phyloP scores from a whole-genome alignment of 352 stramenopile genomes.

The Saprolegnia parasitica region DNA sequence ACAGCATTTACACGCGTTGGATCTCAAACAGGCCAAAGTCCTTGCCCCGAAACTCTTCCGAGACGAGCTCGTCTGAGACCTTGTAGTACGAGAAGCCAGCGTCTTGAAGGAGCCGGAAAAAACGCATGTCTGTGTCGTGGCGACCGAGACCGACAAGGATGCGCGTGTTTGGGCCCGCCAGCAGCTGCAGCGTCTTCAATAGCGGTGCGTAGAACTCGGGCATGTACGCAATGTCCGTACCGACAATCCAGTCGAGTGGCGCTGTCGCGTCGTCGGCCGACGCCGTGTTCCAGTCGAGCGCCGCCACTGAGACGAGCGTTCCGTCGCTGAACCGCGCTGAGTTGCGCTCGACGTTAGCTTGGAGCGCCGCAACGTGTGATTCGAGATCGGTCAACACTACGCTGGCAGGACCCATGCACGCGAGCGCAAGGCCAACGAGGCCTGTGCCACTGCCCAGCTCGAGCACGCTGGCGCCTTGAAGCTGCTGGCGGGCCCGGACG shows the following conservation, averaged over 20 bases:
- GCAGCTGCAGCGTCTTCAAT: conserved; percentile 49
- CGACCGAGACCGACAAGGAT: conserved; percentile 74
- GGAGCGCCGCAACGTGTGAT: conserved; percentile 51
- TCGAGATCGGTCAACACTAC: conserved; percentile 67
- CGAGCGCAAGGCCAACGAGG: conserved; percentile 62
- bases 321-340: conserved; percentile 28
- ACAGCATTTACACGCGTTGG: not conserved
- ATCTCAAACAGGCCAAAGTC: conserved; percentile 83
- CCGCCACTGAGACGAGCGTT: conserved; percentile 40
- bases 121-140: conserved; percentile 52
- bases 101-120: conserved; percentile 64
- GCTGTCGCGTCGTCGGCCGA: conserved; percentile 15
- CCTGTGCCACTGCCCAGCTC: conserved; percentile 77
- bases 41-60: conserved; percentile 52
- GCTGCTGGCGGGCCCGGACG: conserved; percentile 41
- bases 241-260: conserved; percentile 66
- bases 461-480: conserved; percentile 57
- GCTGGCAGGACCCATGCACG: conserved; percentile 48
- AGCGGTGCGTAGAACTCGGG: conserved; percentile 69
- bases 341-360: conserved; percentile 59
- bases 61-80: conserved; percentile 56
- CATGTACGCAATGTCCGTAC: conserved; percentile 76
- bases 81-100: conserved; percentile 82
- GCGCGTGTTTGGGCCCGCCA: conserved; percentile 41
- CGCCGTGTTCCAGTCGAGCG: conserved; percentile 39